Evolutionary conservation across 108 stramenopile genomes (phyloP).

Genomic region (Fistulifera solaris): DNA sequence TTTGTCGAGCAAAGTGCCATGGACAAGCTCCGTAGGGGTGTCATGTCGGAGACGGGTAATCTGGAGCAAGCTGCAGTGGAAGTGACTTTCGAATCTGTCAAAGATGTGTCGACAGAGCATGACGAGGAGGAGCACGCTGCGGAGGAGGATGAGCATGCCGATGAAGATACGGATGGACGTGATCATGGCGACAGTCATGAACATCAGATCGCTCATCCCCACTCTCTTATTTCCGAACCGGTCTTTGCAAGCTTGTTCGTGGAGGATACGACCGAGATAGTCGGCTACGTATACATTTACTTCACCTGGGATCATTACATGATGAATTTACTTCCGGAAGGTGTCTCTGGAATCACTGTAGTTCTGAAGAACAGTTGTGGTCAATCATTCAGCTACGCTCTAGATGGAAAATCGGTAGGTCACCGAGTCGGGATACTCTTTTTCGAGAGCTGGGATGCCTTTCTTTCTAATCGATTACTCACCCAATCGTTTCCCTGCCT

Average conservation of each 20-base stretch:
- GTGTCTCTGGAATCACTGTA: slow-evolving; percentile 6
- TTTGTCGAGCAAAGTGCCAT: background rate
- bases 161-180: too few species aligned
- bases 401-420: slow-evolving; percentile 6
- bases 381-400: slow-evolving; percentile 3
- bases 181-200: too few species aligned
- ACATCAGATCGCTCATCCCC: too few species aligned
- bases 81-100: background rate
- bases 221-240: too few species aligned
- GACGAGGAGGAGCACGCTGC: background rate
- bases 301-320: background rate
- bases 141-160: too few species aligned
- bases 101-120: background rate
- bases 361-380: slow-evolving; percentile 11
- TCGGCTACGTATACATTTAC: too few species aligned
- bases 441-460: too few species aligned
- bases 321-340: slow-evolving; percentile 12
- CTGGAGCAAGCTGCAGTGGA: background rate
- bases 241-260: too few species aligned
- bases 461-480: too few species aligned
- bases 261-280: too few species aligned
- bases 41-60: background rate
- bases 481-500: too few species aligned
- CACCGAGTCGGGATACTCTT: too few species aligned
- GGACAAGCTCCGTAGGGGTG: background rate